phyloP scores from a whole-genome alignment of 352 stramenopile species.

The Peronospora destructor region DNA sequence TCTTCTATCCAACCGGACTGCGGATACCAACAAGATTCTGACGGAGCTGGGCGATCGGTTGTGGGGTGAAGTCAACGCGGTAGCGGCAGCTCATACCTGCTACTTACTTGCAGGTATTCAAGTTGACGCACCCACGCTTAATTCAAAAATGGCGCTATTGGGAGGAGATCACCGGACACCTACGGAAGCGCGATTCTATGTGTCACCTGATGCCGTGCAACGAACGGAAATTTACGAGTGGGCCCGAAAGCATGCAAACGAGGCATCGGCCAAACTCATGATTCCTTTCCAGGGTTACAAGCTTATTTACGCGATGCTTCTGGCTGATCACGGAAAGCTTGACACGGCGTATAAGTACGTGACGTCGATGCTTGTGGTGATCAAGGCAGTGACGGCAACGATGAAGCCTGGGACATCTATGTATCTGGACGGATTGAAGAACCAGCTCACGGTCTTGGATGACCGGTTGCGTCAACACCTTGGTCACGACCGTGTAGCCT shows the following conservation, averaged over 20 bases:
- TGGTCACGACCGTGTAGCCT: slow-evolving; percentile 66
- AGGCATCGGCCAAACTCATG: slow-evolving; percentile 41
- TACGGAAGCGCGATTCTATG: slow-evolving; percentile 74
- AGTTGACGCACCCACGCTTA: slow-evolving; percentile 70
- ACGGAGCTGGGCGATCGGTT: slow-evolving; percentile 76
- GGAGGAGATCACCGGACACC: slow-evolving; percentile 67
- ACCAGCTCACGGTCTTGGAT: slow-evolving; percentile 79
- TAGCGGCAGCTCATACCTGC: slow-evolving; percentile 74
- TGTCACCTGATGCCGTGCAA: slow-evolving; percentile 68
- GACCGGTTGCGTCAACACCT: slow-evolving; percentile 82
- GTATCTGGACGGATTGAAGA: slow-evolving; percentile 86
- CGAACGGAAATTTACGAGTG: slow-evolving; percentile 84
- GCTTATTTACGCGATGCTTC: slow-evolving; percentile 81
- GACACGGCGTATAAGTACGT: slow-evolving; percentile 85
- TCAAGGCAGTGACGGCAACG: slow-evolving; percentile 61
- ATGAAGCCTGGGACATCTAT: slow-evolving; percentile 81
- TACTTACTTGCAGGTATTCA: slow-evolving; percentile 68
- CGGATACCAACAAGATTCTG: slow-evolving; percentile 79
- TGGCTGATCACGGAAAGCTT: slow-evolving; percentile 78
- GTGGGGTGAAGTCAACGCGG: slow-evolving; percentile 55
- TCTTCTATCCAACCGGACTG: slow-evolving; percentile 70
- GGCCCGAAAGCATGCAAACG: slow-evolving; percentile 59
- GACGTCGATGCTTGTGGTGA: slow-evolving; percentile 74
- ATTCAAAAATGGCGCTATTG: slow-evolving; percentile 73
- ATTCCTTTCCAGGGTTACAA: slow-evolving; percentile 88